These are phyloP conservation scores for Malassezia restricta DNA, from an alignment of 1,284 basidiomycete species.

Conservation along the genomic window DNA sequence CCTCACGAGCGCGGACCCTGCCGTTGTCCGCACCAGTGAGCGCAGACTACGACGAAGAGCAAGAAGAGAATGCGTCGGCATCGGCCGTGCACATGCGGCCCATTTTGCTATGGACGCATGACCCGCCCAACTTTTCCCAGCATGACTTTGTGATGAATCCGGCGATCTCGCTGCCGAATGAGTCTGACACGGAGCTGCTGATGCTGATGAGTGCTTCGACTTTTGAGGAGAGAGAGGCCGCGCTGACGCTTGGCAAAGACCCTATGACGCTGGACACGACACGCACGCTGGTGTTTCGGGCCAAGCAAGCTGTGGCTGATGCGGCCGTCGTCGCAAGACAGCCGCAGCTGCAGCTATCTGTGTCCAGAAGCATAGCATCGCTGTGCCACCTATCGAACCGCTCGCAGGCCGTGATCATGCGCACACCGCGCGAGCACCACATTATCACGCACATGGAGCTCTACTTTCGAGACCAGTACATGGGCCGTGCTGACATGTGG, in stretches of 20 bases:
- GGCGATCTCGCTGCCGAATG: slow-evolving; percentile 24
- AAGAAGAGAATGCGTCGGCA: not conserved
- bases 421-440: slow-evolving; percentile 24
- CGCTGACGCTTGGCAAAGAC: not conserved
- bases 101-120: slow-evolving; percentile 32
- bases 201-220: slow-evolving; percentile 16
- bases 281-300: slow-evolving; percentile 28
- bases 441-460: slow-evolving; percentile 44
- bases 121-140: slow-evolving; percentile 39
- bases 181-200: slow-evolving; percentile 36
- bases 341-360: slow-evolving; percentile 35
- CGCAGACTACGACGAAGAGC: not conserved
- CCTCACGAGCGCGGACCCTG: no score
- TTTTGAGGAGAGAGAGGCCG: not conserved
- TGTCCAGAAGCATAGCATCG: slow-evolving; percentile 29
- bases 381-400: slow-evolving; percentile 35
- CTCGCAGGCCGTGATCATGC: slow-evolving; percentile 25
- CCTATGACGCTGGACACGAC: not conserved
- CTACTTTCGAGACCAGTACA: slow-evolving; percentile 44
- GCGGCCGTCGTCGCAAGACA: slow-evolving; percentile 24
- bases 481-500: slow-evolving; percentile 46
- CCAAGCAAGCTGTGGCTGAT: slow-evolving; percentile 26
- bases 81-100: not conserved
- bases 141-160: slow-evolving; percentile 41
- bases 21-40: no score